Evolutionary conservation across 23 red algal species (phyloP), one percentile per base, ranked within the genome.

Genomic region (Gracilariopsis chorda): DNA sequence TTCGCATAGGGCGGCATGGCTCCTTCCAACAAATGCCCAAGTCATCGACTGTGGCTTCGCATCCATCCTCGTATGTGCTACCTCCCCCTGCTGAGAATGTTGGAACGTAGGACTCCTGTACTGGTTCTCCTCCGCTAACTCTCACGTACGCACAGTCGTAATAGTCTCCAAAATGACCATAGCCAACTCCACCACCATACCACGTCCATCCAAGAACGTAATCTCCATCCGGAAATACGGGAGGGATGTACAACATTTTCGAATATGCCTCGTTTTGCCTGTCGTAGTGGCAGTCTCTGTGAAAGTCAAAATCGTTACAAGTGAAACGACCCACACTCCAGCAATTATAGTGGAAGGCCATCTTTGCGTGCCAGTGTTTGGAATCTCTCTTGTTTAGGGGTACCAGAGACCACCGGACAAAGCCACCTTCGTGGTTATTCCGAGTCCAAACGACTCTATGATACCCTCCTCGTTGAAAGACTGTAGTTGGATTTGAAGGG

Each of bases 191-290:
- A 17, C 86, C 86, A 40, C 88, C 88, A 39, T 92, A 92, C 88
- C 88, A 92, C 11, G 63, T 74, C 77, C 78, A 83, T 19, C 88
- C 88, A 42, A 92, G 76, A 12, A 92, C 88, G 37, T 92, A 92
- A 34, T 77, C 88, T 28, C 88, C 88, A 63, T 92, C 88, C 20
- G 88, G 88, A 51, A 92, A 73, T 5, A 92, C 88, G 2, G 75
- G 29, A 0, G 88, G 88, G 58, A 92, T 92, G 35, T 70, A 69
- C 1, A 92, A 1, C 41, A 68, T 59, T 40, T 52, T 83, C 27
- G 32, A 43, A 82, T 83, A 92, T 5, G 77, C 59, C 33, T 67
- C 75, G 37, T 44, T 83, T n/a, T 48, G 49, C 39, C 39, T 42
- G 53, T 71, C 88, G 51, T 68, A 83, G 33, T 70, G 56, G 39